Evolutionary conservation across 805 yeast genomes (phyloP).

Genomic region (Komagataella kurtzmanii): DNA sequence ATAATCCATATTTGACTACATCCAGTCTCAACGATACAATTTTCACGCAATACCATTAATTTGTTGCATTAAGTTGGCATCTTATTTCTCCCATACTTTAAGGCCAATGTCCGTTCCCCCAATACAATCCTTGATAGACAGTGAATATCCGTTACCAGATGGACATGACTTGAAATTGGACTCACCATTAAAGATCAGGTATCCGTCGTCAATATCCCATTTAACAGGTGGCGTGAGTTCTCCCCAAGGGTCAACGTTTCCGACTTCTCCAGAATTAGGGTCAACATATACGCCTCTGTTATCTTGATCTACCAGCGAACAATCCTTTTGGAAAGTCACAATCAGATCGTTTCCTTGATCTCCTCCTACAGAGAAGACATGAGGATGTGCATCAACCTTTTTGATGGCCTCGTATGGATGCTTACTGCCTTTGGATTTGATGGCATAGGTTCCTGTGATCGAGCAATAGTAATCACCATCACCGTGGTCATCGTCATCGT

Average conservation of each 20-base stretch:
- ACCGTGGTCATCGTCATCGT: background rate
- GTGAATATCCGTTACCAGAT: background rate
- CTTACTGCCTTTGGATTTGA: background rate
- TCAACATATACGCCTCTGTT: conserved; percentile 25
- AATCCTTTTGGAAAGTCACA: background rate
- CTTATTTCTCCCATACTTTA: background rate
- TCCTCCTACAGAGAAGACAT: background rate
- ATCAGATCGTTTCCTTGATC: background rate
- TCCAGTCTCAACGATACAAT: background rate
- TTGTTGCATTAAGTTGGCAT: background rate
- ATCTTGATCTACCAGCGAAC: background rate
- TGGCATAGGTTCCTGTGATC: background rate
- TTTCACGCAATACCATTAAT: background rate
- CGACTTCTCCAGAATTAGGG: conserved; percentile 43
- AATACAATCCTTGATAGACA: background rate
- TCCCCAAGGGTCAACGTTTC: conserved; percentile 34
- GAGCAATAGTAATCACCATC: background rate
- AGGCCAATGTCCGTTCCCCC: background rate
- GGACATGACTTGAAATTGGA: background rate
- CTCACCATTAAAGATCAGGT: background rate
- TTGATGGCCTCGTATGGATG: background rate
- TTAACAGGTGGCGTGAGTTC: background rate
- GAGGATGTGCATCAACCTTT: background rate
- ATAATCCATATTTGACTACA: background rate
- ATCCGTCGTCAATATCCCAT: background rate